A percentile compares a stretch with the other conserved stretches of the same genome.
Evolutionary conservation across 371 early-diverging fungal species (phyloP).

Genomic region (Mucor irregularis): DNA sequence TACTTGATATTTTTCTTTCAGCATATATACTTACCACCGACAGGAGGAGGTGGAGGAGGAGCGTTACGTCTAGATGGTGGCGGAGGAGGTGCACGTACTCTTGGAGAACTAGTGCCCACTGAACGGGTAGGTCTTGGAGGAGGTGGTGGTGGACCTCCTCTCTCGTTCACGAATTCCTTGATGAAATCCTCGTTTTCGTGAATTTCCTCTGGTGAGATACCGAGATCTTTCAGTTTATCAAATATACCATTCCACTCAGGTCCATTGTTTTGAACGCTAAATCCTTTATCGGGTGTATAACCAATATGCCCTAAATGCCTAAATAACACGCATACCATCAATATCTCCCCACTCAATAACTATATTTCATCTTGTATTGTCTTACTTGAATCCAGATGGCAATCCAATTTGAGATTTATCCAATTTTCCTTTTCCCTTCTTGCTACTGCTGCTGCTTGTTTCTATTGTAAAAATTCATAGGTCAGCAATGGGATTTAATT

Average conservation of each 20-base stretch:
- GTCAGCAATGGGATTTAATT: no score
- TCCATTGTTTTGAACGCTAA: slow-evolving; percentile 79
- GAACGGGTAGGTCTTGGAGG: slow-evolving; percentile 23
- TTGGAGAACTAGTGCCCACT: not conserved
- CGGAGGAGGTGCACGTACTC: slow-evolving; percentile 29
- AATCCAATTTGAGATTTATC: slow-evolving; percentile 79
- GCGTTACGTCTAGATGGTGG: slow-evolving; percentile 35
- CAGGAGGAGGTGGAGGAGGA: slow-evolving; percentile 37
- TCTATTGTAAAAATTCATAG: not conserved
- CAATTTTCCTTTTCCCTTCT: slow-evolving; percentile 47
- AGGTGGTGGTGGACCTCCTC: slow-evolving; percentile 38
- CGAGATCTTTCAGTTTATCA: slow-evolving; percentile 47
- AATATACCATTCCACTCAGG: slow-evolving; percentile 79
- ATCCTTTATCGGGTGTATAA: slow-evolving; percentile 80
- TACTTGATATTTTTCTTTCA: no score
- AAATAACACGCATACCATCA: not conserved
- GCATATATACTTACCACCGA: no score
- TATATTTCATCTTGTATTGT: not conserved
- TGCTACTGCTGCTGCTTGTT: slow-evolving; percentile 26
- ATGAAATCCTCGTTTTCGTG: slow-evolving; percentile 49
- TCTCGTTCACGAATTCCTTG: slow-evolving; percentile 45
- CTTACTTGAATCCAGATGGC: slow-evolving; percentile 75
- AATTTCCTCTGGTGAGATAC: slow-evolving; percentile 47
- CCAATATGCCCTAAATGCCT: slow-evolving; percentile 82
- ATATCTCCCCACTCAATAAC: not conserved